Percentiles rank a stretch among this genome's conserved stretches.
phyloP scores from a whole-genome alignment of 2,329 filamentous ascomycete species.

The Plectosphaerella cucumerina region DNA sequence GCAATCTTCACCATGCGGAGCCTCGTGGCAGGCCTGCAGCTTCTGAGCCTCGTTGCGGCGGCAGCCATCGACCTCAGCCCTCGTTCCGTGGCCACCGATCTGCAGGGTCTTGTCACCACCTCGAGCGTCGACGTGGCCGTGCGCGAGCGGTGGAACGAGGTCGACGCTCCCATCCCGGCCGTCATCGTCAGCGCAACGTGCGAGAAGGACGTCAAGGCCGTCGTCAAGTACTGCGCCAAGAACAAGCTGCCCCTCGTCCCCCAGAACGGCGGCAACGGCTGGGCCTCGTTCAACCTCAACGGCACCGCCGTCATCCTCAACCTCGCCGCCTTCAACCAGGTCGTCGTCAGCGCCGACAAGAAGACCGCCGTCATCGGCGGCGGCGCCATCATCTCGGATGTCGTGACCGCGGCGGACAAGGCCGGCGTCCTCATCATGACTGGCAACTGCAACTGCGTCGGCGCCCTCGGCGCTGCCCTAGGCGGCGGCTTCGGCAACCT shows the following conservation, averaged over 20 bases:
- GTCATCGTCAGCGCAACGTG: conserved; percentile 12
- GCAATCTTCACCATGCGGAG: conserved; percentile 3
- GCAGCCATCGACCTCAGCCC: conserved; percentile 3
- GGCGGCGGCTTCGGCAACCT: conserved; percentile 14
- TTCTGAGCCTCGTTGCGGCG: conserved; percentile 6
- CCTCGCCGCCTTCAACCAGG: conserved; percentile 14
- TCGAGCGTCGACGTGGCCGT: conserved; percentile 3
- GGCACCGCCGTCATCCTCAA: conserved; percentile 17
- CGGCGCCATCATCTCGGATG: conserved; percentile 9
- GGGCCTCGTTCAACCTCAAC: conserved; percentile 11
- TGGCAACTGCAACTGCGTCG: conserved; percentile 22
- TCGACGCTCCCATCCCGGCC: conserved; percentile 11
- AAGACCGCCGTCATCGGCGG: conserved; percentile 12
- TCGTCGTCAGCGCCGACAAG: conserved; percentile 13
- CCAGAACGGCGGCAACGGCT: conserved; percentile 14
- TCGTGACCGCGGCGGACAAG: not conserved
- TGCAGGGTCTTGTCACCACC: conserved; percentile 1
- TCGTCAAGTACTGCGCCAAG: conserved; percentile 6
- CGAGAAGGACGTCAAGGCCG: conserved; percentile 12
- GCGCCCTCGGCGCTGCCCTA: conserved; percentile 13
- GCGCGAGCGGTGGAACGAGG: conserved; percentile 13
- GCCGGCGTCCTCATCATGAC: conserved; percentile 10
- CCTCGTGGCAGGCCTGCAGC: conserved; percentile 5
- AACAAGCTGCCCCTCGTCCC: conserved; percentile 6
- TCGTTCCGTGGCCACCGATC: conserved; percentile 4